phyloP scores from a whole-genome alignment of 1,284 basidiomycete genomes.

The Trametes hirsuta region DNA sequence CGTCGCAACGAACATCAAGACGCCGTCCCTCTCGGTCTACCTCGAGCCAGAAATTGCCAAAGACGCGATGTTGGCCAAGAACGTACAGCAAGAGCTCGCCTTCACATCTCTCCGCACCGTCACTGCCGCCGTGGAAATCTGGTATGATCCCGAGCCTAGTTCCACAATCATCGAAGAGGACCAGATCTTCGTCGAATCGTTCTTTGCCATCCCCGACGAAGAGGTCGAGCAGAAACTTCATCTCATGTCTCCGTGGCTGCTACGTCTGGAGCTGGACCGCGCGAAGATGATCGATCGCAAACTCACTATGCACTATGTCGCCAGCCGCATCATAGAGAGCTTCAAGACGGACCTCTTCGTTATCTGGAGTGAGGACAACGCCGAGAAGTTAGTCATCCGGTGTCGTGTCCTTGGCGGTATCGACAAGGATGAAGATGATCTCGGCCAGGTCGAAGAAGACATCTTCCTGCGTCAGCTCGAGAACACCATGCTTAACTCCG shows the following conservation, averaged over 20 bases:
- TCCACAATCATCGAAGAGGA: constrained; percentile 98
- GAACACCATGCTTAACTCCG: constrained; percentile 96
- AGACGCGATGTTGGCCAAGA: constrained; percentile 73
- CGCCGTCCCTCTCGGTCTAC: constrained; percentile 93
- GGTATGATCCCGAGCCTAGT: constrained; percentile 95
- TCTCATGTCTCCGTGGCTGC: constrained; percentile 94
- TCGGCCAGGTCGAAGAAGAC: constrained; percentile 86
- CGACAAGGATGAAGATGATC: constrained; percentile 89
- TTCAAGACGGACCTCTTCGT: constrained; percentile 98
- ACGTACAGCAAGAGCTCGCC: constrained; percentile 90
- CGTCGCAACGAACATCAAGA: constrained; percentile 98
- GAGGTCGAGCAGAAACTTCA: constrained; percentile 92
- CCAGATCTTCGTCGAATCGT: constrained; percentile 94
- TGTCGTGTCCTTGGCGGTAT: constrained; percentile 91
- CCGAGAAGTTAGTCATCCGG: constrained; percentile 96
- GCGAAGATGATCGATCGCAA: constrained; percentile 98
- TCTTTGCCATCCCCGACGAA: constrained; percentile 99
- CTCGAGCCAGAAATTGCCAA: constrained; percentile 75
- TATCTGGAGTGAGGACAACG: constrained; percentile 99
- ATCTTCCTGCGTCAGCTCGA: constrained; percentile 96
- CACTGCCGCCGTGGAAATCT: constrained; percentile 95
- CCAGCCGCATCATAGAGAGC: constrained; percentile 90
- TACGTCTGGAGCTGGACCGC: constrained; percentile 96
- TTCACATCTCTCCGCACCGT: constrained; percentile 95
- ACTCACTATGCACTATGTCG: constrained; percentile 94